Percentiles rank a stretch among this genome's conserved stretches.
Evolutionary conservation across 345 rosid species (phyloP).

Genomic region (Eucalyptus erythrocorys): DNA sequence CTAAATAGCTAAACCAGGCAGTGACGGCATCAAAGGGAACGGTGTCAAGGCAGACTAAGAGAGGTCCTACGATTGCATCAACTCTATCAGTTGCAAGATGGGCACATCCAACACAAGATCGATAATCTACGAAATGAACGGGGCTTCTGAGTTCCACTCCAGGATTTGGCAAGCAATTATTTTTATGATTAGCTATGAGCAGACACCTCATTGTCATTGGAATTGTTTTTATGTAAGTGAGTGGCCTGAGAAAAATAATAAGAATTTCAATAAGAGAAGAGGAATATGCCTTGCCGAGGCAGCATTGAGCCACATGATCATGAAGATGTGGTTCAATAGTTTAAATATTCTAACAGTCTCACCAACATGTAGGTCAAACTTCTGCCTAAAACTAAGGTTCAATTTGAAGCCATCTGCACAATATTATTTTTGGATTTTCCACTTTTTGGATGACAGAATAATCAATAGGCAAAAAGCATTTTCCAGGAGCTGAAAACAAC

Average conservation of each 20-base stretch:
- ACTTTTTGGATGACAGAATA: not conserved
- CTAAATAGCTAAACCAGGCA: not conserved
- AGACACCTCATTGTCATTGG: not conserved
- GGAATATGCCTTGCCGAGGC: not conserved
- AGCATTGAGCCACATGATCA: not conserved
- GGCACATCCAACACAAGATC: not conserved
- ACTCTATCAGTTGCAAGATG: not conserved
- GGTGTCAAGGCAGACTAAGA: not conserved
- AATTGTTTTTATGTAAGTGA: not conserved
- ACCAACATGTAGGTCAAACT: not conserved
- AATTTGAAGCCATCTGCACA: not conserved
- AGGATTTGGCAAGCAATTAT: not conserved
- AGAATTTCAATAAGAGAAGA: not conserved
- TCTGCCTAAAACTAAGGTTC: not conserved
- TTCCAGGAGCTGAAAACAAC: not conserved
- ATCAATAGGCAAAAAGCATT: not conserved
- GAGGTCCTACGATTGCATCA: not conserved
- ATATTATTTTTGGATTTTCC: not conserved
- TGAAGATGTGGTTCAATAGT: not conserved
- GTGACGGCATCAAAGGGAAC: not conserved
- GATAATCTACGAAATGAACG: not conserved
- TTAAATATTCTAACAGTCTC: not conserved
- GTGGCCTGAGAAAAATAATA: not conserved
- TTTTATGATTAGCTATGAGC: not conserved
- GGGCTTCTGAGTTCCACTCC: not conserved